Evolutionary conservation across 2,329 filamentous ascomycete species (phyloP).

Genomic region (Apiospora aurea): DNA sequence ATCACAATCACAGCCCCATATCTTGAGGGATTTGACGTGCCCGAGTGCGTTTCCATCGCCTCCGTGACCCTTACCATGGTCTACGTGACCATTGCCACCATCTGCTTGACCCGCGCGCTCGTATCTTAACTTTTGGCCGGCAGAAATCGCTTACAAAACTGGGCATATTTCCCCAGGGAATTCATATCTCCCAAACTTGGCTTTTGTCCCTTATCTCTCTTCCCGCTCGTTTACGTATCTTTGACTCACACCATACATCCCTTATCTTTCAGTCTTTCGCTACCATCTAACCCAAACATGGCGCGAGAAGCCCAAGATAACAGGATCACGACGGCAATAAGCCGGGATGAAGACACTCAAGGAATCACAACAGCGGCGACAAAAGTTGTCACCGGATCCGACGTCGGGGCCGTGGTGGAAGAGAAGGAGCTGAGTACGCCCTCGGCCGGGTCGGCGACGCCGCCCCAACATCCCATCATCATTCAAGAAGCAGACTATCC

Average conservation of each 20-base stretch:
- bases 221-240: not conserved
- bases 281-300: not conserved
- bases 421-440: not conserved
- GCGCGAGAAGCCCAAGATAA: slow-evolving; percentile 4
- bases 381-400: not conserved
- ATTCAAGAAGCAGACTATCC: slow-evolving; percentile 58
- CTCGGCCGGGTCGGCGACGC: not conserved
- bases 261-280: not conserved
- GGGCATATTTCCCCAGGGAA: not conserved
- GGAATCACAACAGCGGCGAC: not conserved
- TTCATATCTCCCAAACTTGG: not conserved
- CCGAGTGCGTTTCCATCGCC: not conserved
- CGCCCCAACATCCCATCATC: slow-evolving; percentile 21
- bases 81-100: not conserved
- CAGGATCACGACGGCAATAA: not conserved
- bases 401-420: not conserved
- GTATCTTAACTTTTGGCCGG: not conserved
- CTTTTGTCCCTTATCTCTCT: not conserved
- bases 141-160: not conserved
- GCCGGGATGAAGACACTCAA: not conserved
- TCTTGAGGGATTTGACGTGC: slow-evolving; percentile 6
- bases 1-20: slow-evolving; percentile 1
- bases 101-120: not conserved
- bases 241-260: not conserved
- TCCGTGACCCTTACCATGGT: no score